A percentile compares a stretch with the other conserved stretches of the same genome.
These are phyloP conservation scores for Cladophialophora psammophila DNA, from an alignment of 2,329 filamentous ascomycete genomes.

Conservation along the genomic window DNA sequence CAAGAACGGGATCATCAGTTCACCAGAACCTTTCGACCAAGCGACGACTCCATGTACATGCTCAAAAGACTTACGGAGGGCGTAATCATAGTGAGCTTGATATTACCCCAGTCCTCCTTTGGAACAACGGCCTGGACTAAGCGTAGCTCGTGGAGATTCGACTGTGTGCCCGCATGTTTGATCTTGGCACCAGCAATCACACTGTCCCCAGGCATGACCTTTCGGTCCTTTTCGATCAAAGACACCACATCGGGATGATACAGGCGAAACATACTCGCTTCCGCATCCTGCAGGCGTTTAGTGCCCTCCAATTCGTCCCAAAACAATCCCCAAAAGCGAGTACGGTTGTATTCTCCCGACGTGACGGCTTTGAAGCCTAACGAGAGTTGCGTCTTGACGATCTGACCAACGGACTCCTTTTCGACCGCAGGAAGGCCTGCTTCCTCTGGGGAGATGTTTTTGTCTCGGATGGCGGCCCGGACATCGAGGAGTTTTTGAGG, in stretches of 20 bases:
- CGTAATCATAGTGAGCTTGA: conserved; percentile 73
- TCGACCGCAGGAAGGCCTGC: conserved; percentile 69
- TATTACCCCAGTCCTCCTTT: conserved; percentile 67
- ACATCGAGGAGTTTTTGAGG: conserved; percentile 68
- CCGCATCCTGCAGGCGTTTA: conserved; percentile 58
- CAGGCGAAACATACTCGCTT: conserved; percentile 61
- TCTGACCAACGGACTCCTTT: conserved; percentile 69
- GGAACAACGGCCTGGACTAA: conserved; percentile 67
- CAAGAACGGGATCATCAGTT: conserved; percentile 3
- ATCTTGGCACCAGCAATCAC: conserved; percentile 66
- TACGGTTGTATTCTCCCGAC: conserved; percentile 59
- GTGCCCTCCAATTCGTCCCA: conserved; percentile 65
- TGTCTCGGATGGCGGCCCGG: conserved; percentile 56
- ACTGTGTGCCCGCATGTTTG: conserved; percentile 63
- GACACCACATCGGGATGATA: conserved; percentile 69
- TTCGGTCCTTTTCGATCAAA: conserved; percentile 65
- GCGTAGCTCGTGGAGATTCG: conserved; percentile 64
- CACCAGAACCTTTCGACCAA: not conserved
- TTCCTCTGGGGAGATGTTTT: conserved; percentile 37
- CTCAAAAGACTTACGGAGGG: conserved; percentile 54
- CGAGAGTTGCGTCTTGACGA: conserved; percentile 70
- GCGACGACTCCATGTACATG: not conserved
- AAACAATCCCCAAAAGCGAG: conserved; percentile 62
- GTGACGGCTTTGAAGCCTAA: conserved; percentile 70
- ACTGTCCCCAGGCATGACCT: conserved; percentile 59